Percentiles rank a stretch among this genome's conserved stretches.
Conservation (phyloP, 129 eudicot species). For the Smallanthus sonchifolius region DNA sequence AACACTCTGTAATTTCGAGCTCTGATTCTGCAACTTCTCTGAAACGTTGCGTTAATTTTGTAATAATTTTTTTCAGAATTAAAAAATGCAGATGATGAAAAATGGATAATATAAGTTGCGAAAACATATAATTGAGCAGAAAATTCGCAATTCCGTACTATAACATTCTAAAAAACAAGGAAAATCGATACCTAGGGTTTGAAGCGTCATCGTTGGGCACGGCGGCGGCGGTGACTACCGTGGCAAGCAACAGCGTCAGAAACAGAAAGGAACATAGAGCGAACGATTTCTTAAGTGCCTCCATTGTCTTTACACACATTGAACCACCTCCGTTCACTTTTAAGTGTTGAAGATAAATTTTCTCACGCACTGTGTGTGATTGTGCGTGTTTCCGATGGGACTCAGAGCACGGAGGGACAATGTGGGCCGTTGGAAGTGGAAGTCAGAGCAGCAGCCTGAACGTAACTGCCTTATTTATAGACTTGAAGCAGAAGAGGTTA, state of each 20-base stretch:
- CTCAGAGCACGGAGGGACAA: neutral
- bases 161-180: neutral
- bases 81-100: neutral
- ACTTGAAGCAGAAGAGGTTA: neutral
- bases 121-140: constrained; percentile 10
- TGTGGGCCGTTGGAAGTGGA: neutral
- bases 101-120: neutral
- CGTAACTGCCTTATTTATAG: constrained; percentile 54
- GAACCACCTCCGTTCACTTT: constrained; percentile 5
- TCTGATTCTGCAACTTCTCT: neutral
- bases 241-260: constrained; percentile 24
- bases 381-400: constrained; percentile 7
- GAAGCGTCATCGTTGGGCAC: neutral
- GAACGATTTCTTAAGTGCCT: constrained; percentile 16
- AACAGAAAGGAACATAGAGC: constrained; percentile 29
- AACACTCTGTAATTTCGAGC: neutral
- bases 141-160: neutral
- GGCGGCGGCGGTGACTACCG: constrained; percentile 5
- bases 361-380: constrained; percentile 12
- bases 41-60: neutral
- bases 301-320: constrained; percentile 20
- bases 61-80: neutral
- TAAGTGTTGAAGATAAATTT: neutral
- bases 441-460: neutral
- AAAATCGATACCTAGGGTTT: constrained; percentile 29